Evolutionary conservation across 768 basidiomycete genomes (phyloP).

Genomic region (Gymnopilus junonius): DNA sequence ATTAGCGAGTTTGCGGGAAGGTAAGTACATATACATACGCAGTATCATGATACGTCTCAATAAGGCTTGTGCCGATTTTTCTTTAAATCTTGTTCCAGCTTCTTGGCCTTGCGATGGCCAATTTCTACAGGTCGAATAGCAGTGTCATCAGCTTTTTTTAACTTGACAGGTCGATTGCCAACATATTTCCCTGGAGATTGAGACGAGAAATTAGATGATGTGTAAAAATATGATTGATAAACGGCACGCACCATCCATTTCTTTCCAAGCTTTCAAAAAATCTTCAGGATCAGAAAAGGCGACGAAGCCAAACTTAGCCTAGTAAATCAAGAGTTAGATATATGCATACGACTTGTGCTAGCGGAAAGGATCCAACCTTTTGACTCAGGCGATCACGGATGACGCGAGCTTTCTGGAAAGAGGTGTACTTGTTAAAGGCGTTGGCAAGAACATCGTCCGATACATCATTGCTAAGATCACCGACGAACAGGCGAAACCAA

Average conservation of each 20-base stretch:
- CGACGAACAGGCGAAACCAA: slow-evolving; percentile 98
- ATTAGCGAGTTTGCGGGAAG: slow-evolving; percentile 21
- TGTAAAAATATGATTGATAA: not conserved
- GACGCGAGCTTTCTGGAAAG: slow-evolving; percentile 94
- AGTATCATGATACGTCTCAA: slow-evolving; percentile 32
- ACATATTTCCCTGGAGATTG: slow-evolving; percentile 83
- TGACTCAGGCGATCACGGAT: slow-evolving; percentile 92
- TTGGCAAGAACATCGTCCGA: slow-evolving; percentile 93
- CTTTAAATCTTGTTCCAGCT: slow-evolving; percentile 89
- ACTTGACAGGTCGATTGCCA: slow-evolving; percentile 94
- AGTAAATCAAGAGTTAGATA: slow-evolving; percentile 10
- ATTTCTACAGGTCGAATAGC: slow-evolving; percentile 92
- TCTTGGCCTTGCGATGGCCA: slow-evolving; percentile 89
- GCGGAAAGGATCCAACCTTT: slow-evolving; percentile 57
- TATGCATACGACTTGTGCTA: not conserved
- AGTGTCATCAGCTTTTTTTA: slow-evolving; percentile 91
- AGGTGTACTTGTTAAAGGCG: slow-evolving; percentile 92
- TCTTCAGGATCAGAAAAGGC: slow-evolving; percentile 99
- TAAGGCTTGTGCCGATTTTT: slow-evolving; percentile 91
- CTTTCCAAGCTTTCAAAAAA: slow-evolving; percentile 98
- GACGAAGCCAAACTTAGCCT: slow-evolving; percentile 98
- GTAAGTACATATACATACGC: slow-evolving; percentile 26
- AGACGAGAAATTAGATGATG: slow-evolving; percentile 8
- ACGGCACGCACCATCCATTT: slow-evolving; percentile 88
- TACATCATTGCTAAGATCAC: slow-evolving; percentile 97